A percentile compares a stretch with the other conserved stretches of the same genome.
phyloP scores from a whole-genome alignment of 2,329 filamentous ascomycete genomes.

The Venturia oleaginea region DNA sequence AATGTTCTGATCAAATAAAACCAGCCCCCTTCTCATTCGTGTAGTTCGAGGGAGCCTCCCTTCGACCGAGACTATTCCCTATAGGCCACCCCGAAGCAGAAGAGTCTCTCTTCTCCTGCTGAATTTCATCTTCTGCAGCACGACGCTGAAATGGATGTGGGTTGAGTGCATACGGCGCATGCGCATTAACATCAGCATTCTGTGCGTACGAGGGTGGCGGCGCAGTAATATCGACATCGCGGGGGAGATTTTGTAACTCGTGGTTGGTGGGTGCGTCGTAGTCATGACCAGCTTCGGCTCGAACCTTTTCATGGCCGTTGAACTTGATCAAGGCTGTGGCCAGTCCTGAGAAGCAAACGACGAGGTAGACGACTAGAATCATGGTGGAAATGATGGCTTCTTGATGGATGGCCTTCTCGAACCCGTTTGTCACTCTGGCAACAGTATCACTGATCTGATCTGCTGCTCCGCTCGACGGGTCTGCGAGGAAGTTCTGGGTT shows the following conservation, averaged over 20 bases:
- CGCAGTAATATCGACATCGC: constrained; percentile 23
- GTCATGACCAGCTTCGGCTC: constrained; percentile 48
- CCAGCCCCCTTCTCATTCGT: constrained; percentile 12
- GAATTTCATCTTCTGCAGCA: constrained; percentile 6
- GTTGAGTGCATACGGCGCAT: constrained; percentile 15
- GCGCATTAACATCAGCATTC: constrained; percentile 19
- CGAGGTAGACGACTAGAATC: constrained; percentile 66
- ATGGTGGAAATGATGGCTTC: constrained; percentile 73
- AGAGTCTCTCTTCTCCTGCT: not conserved
- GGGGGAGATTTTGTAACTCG: constrained; percentile 13
- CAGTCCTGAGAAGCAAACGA: constrained; percentile 68
- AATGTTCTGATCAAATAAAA: constrained; percentile 10
- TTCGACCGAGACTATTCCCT: not conserved
- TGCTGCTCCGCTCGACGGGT: constrained; percentile 60
- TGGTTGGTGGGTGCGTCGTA: constrained; percentile 19
- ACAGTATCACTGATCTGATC: constrained; percentile 78
- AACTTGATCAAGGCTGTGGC: constrained; percentile 56
- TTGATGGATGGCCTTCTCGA: constrained; percentile 59
- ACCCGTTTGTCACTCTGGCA: constrained; percentile 54
- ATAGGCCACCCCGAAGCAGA: constrained; percentile 5
- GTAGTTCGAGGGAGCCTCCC: not conserved
- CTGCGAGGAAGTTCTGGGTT: constrained; percentile 66
- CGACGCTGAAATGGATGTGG: constrained; percentile 15
- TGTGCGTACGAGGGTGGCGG: constrained; percentile 18
- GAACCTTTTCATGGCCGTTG: constrained; percentile 48